phyloP scores from a whole-genome alignment of 768 basidiomycete genomes.

The Pulveroboletus sp. region DNA sequence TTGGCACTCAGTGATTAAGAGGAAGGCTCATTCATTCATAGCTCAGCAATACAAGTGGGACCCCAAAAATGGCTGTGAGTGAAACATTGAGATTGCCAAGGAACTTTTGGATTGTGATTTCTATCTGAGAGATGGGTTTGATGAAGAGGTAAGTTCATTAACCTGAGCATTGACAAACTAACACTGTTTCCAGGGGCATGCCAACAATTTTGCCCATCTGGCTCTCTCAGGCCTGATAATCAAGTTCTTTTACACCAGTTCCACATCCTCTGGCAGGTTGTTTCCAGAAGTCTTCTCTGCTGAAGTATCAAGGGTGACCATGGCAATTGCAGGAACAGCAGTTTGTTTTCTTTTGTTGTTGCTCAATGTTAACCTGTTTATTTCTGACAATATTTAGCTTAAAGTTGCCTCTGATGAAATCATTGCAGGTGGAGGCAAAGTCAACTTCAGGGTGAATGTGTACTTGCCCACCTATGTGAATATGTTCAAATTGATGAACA shows the following conservation, averaged over 20 bases:
- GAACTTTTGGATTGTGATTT: too few species aligned
- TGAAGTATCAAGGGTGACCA: not conserved
- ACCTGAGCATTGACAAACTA: too few species aligned
- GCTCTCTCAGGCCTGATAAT: not conserved
- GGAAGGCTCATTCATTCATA: not conserved
- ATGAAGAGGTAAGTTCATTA: not conserved
- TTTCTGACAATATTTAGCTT: not conserved
- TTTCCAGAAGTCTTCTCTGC: slow-evolving; percentile 4
- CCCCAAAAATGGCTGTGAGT: not conserved
- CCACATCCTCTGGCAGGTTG: not conserved
- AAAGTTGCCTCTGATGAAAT: not conserved
- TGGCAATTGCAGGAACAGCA: slow-evolving; percentile 1
- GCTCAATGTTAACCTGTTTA: not conserved
- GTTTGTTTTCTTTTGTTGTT: not conserved
- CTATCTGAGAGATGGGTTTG: not conserved
- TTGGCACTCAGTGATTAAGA: not conserved
- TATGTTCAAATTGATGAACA: not conserved
- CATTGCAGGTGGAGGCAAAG: not conserved
- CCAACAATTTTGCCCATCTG: slow-evolving; percentile 5
- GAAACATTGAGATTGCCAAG: not conserved
- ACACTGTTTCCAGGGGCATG: not conserved
- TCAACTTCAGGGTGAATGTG: not conserved
- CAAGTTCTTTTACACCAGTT: slow-evolving; percentile 5
- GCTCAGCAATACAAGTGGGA: not conserved
- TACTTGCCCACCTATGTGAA: not conserved